Conservation (phyloP, 768 basidiomycete genomes). For the Chiua virens region DNA sequence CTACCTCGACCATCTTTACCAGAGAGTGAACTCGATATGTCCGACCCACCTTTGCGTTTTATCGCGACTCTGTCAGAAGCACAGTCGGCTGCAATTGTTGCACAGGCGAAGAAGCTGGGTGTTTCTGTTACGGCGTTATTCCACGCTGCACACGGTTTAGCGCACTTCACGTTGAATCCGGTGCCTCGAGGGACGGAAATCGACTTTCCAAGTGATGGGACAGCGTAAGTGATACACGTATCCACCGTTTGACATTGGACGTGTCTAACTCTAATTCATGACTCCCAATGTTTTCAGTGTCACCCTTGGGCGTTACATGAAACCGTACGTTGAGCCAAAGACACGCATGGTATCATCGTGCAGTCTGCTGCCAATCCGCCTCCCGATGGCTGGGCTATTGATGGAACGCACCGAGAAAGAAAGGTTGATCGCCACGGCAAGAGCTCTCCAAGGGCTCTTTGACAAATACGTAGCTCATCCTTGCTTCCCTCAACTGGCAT, state of each 20-base stretch:
- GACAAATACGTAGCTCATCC: conserved; percentile 13
- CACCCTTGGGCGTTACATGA: conserved; percentile 19
- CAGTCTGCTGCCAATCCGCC: conserved; percentile 13
- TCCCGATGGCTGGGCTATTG: conserved; percentile 15
- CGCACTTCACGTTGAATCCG: conserved; percentile 22
- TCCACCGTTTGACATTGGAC: no score
- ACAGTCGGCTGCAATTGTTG: conserved; percentile 13
- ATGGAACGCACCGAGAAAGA: conserved; percentile 5
- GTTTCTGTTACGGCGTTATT: conserved; percentile 18
- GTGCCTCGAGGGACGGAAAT: conserved; percentile 10
- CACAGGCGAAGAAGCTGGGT: conserved; percentile 10
- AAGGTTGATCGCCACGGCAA: conserved; percentile 13
- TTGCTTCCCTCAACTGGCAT: conserved; percentile 11
- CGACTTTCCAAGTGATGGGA: conserved; percentile 9
- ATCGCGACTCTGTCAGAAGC: neutral
- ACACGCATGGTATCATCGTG: conserved; percentile 20
- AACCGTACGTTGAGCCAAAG: conserved; percentile 15
- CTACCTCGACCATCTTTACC: conserved; percentile 8
- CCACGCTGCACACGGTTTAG: conserved; percentile 24
- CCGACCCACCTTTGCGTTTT: conserved; percentile 10
- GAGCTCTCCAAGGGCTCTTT: conserved; percentile 10
- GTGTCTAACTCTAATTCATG: neutral
- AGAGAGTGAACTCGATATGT: conserved; percentile 1
- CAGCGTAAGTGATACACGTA: conserved; percentile 9
- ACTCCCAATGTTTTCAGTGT: neutral